Evolutionary conservation across 129 eudicot species (phyloP), one percentile per base, ranked within the genome.

Genomic region (Tanacetum coccineum): DNA sequence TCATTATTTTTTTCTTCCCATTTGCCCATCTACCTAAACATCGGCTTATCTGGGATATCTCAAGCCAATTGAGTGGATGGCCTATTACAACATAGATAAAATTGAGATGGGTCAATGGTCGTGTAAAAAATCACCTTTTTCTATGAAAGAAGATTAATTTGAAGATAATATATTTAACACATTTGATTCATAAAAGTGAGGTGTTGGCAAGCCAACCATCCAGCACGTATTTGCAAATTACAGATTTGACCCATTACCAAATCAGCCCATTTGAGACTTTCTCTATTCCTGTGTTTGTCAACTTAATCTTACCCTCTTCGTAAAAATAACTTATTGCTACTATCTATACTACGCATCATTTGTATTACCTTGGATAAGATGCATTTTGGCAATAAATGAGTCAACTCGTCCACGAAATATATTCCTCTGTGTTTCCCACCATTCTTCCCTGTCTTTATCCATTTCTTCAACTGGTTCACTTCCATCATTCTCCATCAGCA

Each of bases 291-390:
- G 54, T 7, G 14, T 50, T 49, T 52, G 25, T 50, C 60, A 60
- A 32, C 15, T 46, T 36, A 28, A 66, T 50, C 7, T 66, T 49
- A 25, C 71, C 59, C 40, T 32, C 47, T 66, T 30, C 48, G 60
- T 50, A 59, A 50, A 49, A 36, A 9, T 36, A 36, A 36, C 42
- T 6, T 36, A 9, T 36, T 36, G 30, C 60, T 48, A 25, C 71
- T 50, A 14, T 60, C 55, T 25, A 19, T n/a, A 50, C 60, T 21
- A 48, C 20, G 11, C 13, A 21, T 19, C 19, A 65, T 26, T 48
- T 25, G 58, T 48, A 10, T 48, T 82, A 88, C 96, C 96, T 83
- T 69, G 96, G 52, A 81, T 60, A 11, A 17, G 64, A 73, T 74
- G 84, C 83, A 85, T 74, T 55, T 59, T 56, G 6, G 79, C 76